Percentiles rank a stretch among this genome's conserved stretches.
Conservation (phyloP, 2,329 filamentous ascomycete species). For the Pestalotiopsis sp. region DNA sequence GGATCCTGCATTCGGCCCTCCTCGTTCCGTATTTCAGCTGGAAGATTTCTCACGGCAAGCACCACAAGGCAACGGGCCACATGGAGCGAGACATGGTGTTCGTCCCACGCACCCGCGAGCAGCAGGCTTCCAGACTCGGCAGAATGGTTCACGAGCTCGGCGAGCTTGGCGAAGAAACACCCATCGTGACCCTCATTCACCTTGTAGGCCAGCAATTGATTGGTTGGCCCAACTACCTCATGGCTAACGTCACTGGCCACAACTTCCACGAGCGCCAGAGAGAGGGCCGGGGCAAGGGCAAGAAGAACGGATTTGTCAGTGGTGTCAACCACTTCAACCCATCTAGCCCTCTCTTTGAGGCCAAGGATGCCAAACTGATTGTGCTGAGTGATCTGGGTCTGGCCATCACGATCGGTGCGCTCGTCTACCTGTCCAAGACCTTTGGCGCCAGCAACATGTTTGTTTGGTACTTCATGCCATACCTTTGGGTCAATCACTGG, state of each 20-base stretch:
- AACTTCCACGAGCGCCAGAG: conserved; percentile 88
- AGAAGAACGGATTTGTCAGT: conserved; percentile 77
- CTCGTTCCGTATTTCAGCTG: conserved; percentile 98
- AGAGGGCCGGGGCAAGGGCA: conserved; percentile 92
- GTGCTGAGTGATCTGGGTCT: conserved; percentile 84
- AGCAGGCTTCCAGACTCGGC: conserved; percentile 77
- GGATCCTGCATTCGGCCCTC: conserved; percentile 85
- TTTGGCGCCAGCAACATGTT: conserved; percentile 86
- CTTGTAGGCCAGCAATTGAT: conserved; percentile 84
- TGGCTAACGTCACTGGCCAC: conserved; percentile 94
- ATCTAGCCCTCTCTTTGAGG: conserved; percentile 85
- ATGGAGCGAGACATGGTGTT: conserved; percentile 99
- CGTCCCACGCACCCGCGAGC: conserved; percentile 86
- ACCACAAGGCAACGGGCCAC: conserved; percentile 98
- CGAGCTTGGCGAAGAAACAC: conserved; percentile 94
- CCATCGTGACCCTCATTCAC: conserved; percentile 75
- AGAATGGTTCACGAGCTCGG: conserved; percentile 77
- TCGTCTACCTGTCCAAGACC: conserved; percentile 72
- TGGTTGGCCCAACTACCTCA: conserved; percentile 91
- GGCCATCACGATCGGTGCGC: conserved; percentile 59
- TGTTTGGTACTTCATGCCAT: conserved; percentile 94
- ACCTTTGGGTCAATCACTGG: conserved; percentile 99
- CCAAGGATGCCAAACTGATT: conserved; percentile 87
- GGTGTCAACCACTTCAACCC: conserved; percentile 97
- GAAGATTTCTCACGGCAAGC: conserved; percentile 99